Conservation (phyloP, 176 grass and related monocot genomes). For the Juncus inflexus region DNA sequence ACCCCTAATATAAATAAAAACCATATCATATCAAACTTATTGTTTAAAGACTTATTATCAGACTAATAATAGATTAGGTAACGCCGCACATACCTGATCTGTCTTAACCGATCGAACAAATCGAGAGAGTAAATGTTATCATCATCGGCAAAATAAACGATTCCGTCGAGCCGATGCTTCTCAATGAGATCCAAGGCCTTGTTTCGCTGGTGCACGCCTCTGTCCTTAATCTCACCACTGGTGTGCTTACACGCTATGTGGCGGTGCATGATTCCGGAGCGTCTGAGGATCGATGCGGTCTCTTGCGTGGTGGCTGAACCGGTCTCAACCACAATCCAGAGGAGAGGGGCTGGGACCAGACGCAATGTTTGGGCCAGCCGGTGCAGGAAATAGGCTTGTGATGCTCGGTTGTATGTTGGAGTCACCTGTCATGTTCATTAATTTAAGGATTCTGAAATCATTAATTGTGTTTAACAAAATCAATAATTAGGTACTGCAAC, state of each 20-base stretch:
- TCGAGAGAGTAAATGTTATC: slow-evolving; percentile 85
- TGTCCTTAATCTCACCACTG: slow-evolving; percentile 32
- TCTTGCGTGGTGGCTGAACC: slow-evolving; percentile 45
- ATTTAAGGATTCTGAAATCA: too few species aligned
- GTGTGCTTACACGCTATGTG: slow-evolving; percentile 50
- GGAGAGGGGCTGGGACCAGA: slow-evolving; percentile 46
- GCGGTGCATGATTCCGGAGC: slow-evolving; percentile 66
- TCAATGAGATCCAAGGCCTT: slow-evolving; percentile 74
- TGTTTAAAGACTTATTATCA: too few species aligned
- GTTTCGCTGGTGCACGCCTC: slow-evolving; percentile 76
- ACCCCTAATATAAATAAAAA: slow-evolving; percentile 44
- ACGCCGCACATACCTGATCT: slow-evolving; percentile 49
- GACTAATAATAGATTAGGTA: neutral
- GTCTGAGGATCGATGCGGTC: slow-evolving; percentile 57
- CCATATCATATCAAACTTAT: neutral
- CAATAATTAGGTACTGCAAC: too few species aligned
- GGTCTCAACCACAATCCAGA: slow-evolving; percentile 85
- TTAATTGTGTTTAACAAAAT: too few species aligned
- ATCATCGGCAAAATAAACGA: slow-evolving; percentile 94
- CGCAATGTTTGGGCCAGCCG: slow-evolving; percentile 73
- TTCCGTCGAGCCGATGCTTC: slow-evolving; percentile 70
- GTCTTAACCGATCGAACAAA: slow-evolving; percentile 67
- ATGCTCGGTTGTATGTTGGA: slow-evolving; percentile 63
- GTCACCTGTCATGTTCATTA: slow-evolving; percentile 58
- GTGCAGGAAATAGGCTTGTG: slow-evolving; percentile 65